Percentiles rank a stretch among this genome's conserved stretches.
These are phyloP conservation scores for Fusarium albidum DNA, from an alignment of 2,329 filamentous ascomycete species.

Conservation along the genomic window DNA sequence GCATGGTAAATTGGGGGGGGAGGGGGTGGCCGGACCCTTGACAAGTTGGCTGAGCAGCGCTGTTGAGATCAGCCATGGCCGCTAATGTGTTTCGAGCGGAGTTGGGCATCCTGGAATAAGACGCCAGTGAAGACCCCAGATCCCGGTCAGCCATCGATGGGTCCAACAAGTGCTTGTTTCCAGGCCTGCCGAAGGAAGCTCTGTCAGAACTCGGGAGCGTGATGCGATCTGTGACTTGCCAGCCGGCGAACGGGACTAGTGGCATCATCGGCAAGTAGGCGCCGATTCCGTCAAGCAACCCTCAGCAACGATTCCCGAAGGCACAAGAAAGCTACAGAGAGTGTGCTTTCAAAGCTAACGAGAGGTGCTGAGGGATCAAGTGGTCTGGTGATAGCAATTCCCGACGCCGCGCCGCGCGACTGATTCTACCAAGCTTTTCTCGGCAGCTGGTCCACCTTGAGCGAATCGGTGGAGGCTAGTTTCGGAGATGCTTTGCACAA, in stretches of 20 bases:
- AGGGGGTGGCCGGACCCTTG: slow-evolving; percentile 49
- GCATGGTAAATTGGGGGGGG: slow-evolving; percentile 48
- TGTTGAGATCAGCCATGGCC: slow-evolving; percentile 51
- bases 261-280: not conserved
- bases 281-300: slow-evolving; percentile 2
- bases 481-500: slow-evolving; percentile 34
- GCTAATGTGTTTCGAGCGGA: slow-evolving; percentile 53
- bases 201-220: slow-evolving; percentile 32
- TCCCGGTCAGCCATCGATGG: slow-evolving; percentile 33
- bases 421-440: slow-evolving; percentile 32
- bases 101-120: slow-evolving; percentile 44
- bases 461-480: slow-evolving; percentile 25
- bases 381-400: slow-evolving; percentile 2
- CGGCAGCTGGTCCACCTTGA: slow-evolving; percentile 29
- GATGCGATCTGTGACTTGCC: slow-evolving; percentile 19
- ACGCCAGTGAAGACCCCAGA: slow-evolving; percentile 39
- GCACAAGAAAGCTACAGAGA: not conserved
- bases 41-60: slow-evolving; percentile 47
- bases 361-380: not conserved
- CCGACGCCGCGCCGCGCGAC: slow-evolving; percentile 17
- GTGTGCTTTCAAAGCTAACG: not conserved
- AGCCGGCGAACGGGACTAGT: slow-evolving; percentile 11
- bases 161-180: slow-evolving; percentile 37
- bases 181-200: slow-evolving; percentile 20
- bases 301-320: not conserved